Evolutionary conservation across 176 grass and related monocot genomes (phyloP), one percentile per base, ranked within the genome.

Genomic region (Triticum turgidum): DNA sequence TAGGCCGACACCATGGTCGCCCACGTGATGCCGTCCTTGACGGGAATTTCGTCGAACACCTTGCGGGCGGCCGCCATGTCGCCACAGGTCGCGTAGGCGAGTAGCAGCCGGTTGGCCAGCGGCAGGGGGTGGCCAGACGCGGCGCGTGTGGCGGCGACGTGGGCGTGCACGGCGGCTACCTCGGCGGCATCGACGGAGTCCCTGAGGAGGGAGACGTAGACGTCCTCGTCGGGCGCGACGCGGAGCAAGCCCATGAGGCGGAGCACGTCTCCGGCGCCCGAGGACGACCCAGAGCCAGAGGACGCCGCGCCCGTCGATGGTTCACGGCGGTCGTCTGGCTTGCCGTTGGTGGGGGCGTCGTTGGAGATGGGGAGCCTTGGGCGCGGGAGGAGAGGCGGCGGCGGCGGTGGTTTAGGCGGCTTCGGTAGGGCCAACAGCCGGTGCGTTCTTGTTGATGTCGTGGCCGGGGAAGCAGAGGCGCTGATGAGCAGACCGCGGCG

Each of bases 201-300:
- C 66, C 89, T 89, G 37, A 98, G 83, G 33, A 98, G 88, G 51
- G 86, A 90, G 9, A 95, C 32, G 90, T 98, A 95, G 68, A 95
- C 25, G 70, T 95, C 96, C 83, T 95, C 96, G 62, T 91, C 93
- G 37, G 92, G 87, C 62, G 52, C 44, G 24, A 98, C 33, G 7
- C 81, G 25, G 7, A 95, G 81, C 65, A 29, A 18, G 78, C 94
- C 96, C 96, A 98, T 84, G 21, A 98, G 84, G 41, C 67, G 72
- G 74, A 98, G 92, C 63, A 98, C 86, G 78, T 95, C 88, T 11
- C 90, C 59, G 7, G 88, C 69, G 9, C 76, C 73, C 54, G 81
- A 89, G 7, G 61, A 77, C 13, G 24, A 69, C 4, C 45, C 73
- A 24, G 22, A n/a, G 11, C 4, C 65, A 41, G 22, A 17, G 11